These are phyloP conservation scores for Dothistroma pini DNA, from an alignment of 2,329 filamentous ascomycete species.

Conservation along the genomic window DNA sequence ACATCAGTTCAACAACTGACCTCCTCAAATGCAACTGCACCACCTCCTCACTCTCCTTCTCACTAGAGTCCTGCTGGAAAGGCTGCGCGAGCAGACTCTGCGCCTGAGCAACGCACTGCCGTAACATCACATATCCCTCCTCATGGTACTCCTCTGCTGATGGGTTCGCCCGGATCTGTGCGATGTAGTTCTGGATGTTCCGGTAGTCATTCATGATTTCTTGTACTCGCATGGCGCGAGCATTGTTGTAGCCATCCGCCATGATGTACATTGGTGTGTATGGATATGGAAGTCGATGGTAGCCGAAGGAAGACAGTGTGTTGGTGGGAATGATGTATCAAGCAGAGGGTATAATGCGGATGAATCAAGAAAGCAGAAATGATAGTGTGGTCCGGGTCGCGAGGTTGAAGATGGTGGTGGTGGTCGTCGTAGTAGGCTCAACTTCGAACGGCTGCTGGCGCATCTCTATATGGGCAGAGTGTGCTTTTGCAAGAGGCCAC, in stretches of 20 bases:
- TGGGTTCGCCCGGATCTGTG: constrained; percentile 50
- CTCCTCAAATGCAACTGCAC: constrained; percentile 55
- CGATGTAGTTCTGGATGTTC: constrained; percentile 57
- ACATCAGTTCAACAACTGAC: constrained; percentile 35
- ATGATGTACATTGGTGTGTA: constrained; percentile 35
- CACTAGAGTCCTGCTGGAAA: constrained; percentile 36
- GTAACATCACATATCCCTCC: constrained; percentile 56
- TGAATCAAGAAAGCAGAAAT: not conserved
- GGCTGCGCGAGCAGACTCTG: constrained; percentile 53
- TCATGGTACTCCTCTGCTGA: constrained; percentile 55
- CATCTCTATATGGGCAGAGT: constrained; percentile 5
- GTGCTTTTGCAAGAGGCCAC: not conserved
- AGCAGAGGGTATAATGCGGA: not conserved
- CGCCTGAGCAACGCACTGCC: constrained; percentile 54
- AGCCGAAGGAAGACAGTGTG: constrained; percentile 4
- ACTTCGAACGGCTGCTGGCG: not conserved
- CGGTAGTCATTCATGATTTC: constrained; percentile 64
- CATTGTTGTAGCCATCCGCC: constrained; percentile 60
- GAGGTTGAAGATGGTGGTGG: not conserved
- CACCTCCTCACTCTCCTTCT: constrained; percentile 45
- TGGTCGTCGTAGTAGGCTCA: not conserved
- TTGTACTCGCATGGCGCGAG: constrained; percentile 58
- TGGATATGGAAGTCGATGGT: not conserved
- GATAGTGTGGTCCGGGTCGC: not conserved
- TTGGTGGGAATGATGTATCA: constrained; percentile 1